Evolutionary conservation across 345 rosid species (phyloP).

Genomic region (Crucihimalaya himalaica): DNA sequence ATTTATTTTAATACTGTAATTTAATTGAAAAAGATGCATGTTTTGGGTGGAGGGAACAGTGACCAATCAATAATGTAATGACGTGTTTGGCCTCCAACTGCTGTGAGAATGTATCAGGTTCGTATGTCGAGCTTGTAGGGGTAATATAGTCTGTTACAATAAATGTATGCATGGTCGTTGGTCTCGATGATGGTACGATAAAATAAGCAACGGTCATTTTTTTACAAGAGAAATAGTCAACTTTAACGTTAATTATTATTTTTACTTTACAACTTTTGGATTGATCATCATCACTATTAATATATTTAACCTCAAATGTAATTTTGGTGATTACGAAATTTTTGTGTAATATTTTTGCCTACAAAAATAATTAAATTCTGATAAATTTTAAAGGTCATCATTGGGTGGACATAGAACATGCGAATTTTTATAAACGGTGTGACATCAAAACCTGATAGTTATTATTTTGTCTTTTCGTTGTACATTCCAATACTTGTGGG

Average conservation of each 20-base stretch:
- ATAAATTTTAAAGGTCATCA: not conserved
- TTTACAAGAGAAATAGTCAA: constrained; percentile 21
- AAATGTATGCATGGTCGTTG: constrained; percentile 21
- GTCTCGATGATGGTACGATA: constrained; percentile 10
- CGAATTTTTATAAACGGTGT: constrained; percentile 18
- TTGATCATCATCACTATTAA: not conserved
- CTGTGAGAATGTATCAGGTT: not conserved
- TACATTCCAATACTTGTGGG: constrained; percentile 40
- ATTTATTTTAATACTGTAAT: not conserved
- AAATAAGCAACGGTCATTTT: constrained; percentile 27
- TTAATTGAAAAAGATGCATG: constrained; percentile 6
- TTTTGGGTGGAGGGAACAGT: constrained; percentile 31
- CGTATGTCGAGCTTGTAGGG: not conserved
- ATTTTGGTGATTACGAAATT: not conserved
- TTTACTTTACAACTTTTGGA: not conserved
- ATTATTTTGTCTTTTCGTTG: constrained; percentile 31
- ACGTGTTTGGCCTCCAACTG: not conserved
- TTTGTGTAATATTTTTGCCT: not conserved
- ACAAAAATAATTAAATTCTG: not conserved
- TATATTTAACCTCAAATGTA: not conserved
- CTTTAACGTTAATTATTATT: constrained; percentile 2
- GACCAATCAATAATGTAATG: not conserved
- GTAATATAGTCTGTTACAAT: not conserved
- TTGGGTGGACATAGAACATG: constrained; percentile 35
- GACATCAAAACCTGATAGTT: constrained; percentile 31